Base-by-base conservation (phyloP, 768 basidiomycete genomes). In the Kwoniella mangroviensis region DNA sequence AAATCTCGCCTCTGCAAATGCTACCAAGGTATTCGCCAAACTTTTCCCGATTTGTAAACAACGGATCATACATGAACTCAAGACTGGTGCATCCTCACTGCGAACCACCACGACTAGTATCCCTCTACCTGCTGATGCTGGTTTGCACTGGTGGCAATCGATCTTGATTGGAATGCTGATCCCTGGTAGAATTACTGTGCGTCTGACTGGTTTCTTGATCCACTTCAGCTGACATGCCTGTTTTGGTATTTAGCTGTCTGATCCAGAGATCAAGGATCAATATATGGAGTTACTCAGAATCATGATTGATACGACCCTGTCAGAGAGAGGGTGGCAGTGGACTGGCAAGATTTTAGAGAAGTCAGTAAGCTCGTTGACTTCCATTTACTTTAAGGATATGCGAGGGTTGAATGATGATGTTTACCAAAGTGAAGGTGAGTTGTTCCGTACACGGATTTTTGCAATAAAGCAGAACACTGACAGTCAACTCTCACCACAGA, bases 31-130 rank as follows among this genome's bases (percentile, higher is more conserved):
- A 0, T 86, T 96, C 68, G 88, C 87, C 59, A 91, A 89, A 80
- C 93, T 98, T 84, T 84, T 95, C 69, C 89, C 91, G 1, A 88
- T 89, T 69, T 95, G 93, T 79, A 85, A 87, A 17, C 83, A 84
- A 6, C 91, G 92, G 78, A 92, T 97, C 62, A 87, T 90, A 72
- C 89, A 90, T 56, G 96, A 98, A 83, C 83, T 98, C 63, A 92
- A 89, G 77, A 77, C 91, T 88, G 67, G 85, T 87, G 74, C 87
- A 86, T 81, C 93, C 28, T 92, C 91, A 71, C 86, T 90, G 41
- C 90, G 90, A 17, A 93, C 92, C 0, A 90, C 76, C 3, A 79
- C 76, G 5, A 80, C 83, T 0, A 77, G 76, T n/a, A 75, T 83
- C 13, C 80, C 83, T 1, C 40, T 75, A 42, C 89, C 91, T 2